Conservation (phyloP, 495 filamentous ascomycete genomes). For the Aspergillus affinis region DNA sequence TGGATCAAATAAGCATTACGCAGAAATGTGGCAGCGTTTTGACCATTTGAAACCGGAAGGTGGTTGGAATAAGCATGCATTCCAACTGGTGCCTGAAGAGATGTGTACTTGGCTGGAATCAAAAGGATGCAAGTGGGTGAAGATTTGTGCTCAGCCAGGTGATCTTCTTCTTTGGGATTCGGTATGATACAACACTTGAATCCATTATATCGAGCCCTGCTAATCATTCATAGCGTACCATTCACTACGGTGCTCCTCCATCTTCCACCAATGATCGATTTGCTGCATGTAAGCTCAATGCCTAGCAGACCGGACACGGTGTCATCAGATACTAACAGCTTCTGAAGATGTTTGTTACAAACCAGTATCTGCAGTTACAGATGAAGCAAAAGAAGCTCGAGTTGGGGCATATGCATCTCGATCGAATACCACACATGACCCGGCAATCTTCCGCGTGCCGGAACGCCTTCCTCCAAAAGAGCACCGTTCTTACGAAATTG, state of each 20-base stretch:
- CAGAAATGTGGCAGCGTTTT: no score
- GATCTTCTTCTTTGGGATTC: no score
- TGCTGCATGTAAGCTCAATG: neutral
- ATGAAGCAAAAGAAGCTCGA: neutral
- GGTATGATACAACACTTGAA: no score
- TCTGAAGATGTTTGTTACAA: neutral
- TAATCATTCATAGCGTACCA: conserved; percentile 18
- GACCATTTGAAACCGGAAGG: no score
- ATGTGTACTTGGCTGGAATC: no score
- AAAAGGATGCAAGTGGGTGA: no score
- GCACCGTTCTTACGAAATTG: neutral
- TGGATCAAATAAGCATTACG: no score
- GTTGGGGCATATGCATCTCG: neutral
- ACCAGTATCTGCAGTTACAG: neutral
- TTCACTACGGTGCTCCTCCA: neutral
- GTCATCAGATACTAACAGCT: neutral
- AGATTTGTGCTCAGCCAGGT: no score
- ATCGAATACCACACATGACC: neutral
- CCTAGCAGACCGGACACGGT: neutral
- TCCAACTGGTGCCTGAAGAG: no score
- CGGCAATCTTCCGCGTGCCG: neutral
- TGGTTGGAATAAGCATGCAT: no score
- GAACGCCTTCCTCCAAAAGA: neutral
- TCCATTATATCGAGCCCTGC: no score
- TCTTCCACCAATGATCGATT: neutral